A percentile compares a stretch with the other conserved stretches of the same genome.
Conservation (phyloP, 805 yeast species). For the Suhomyces emberorum region DNA sequence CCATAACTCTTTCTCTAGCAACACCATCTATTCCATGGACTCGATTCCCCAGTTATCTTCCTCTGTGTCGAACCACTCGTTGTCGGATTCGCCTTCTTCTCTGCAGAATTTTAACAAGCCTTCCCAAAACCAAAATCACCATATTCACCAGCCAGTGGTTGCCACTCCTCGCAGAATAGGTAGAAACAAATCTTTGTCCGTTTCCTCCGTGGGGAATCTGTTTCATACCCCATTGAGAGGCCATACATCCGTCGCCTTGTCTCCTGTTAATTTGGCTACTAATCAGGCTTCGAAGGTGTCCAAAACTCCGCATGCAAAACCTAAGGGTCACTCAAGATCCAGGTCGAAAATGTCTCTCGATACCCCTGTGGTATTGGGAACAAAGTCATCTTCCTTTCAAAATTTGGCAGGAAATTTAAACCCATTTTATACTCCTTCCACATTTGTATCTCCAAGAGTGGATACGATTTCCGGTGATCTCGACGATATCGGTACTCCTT, state of each 20-base stretch:
- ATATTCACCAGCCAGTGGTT: constrained; percentile 10
- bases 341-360: constrained; percentile 40
- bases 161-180: constrained; percentile 35
- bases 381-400: constrained; percentile 7
- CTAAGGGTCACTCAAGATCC: constrained; percentile 37
- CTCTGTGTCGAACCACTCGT: constrained; percentile 34
- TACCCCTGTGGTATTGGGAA: constrained; percentile 11
- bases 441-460: constrained; percentile 43
- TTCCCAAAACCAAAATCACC: background rate
- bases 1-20: constrained; percentile 17
- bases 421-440: constrained; percentile 48
- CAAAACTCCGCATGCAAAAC: constrained; percentile 34
- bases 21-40: constrained; percentile 28
- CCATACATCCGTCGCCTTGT: constrained; percentile 10
- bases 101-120: constrained; percentile 9
- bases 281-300: constrained; percentile 22
- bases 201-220: constrained; percentile 23
- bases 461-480: constrained; percentile 18
- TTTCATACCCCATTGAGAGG: constrained; percentile 36
- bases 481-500: constrained; percentile 21
- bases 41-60: constrained; percentile 35
- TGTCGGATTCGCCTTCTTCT: constrained; percentile 31
- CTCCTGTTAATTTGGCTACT: constrained; percentile 21
- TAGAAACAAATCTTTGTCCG: constrained; percentile 33
- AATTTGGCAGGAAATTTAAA: constrained; percentile 18